Conservation (phyloP, 2,329 filamentous ascomycete species). For the Sporothrix pseudoabietina region DNA sequence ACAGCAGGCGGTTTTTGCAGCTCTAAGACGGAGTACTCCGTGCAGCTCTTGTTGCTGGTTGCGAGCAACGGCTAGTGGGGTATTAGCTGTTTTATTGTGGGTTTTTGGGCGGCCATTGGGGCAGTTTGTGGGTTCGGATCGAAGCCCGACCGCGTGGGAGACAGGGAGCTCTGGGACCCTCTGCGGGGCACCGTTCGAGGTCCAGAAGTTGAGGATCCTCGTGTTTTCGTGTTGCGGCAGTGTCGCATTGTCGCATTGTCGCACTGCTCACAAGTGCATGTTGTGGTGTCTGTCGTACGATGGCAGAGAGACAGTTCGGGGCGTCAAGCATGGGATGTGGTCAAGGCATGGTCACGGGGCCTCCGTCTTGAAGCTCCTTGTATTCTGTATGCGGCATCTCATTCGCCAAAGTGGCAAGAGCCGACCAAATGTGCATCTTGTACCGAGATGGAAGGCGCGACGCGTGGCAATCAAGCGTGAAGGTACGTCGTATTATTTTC, state of each 20-base stretch:
- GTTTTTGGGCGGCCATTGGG: background rate
- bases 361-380: background rate
- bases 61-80: background rate
- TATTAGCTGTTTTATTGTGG: slow-evolving; percentile 1
- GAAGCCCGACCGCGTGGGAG: slow-evolving; percentile 5
- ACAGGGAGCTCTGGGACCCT: slow-evolving; percentile 6
- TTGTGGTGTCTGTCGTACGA: slow-evolving; percentile 15
- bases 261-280: background rate
- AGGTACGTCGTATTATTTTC: too few relatives aligned
- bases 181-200: slow-evolving; percentile 2
- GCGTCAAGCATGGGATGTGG: background rate
- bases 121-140: background rate
- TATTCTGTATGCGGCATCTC: background rate
- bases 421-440: background rate
- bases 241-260: background rate
- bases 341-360: background rate
- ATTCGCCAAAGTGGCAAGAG: background rate
- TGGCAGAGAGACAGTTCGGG: background rate
- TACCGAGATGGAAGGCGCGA: background rate
- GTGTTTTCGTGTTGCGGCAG: background rate
- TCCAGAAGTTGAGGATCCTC: background rate
- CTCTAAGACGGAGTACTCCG: background rate
- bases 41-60: background rate
- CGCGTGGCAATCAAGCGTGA: background rate
- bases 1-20: background rate